A percentile compares a stretch with the other conserved stretches of the same genome.
Evolutionary conservation across 208 protist genomes (phyloP).

Genomic region (Leishmania gerbilli): DNA sequence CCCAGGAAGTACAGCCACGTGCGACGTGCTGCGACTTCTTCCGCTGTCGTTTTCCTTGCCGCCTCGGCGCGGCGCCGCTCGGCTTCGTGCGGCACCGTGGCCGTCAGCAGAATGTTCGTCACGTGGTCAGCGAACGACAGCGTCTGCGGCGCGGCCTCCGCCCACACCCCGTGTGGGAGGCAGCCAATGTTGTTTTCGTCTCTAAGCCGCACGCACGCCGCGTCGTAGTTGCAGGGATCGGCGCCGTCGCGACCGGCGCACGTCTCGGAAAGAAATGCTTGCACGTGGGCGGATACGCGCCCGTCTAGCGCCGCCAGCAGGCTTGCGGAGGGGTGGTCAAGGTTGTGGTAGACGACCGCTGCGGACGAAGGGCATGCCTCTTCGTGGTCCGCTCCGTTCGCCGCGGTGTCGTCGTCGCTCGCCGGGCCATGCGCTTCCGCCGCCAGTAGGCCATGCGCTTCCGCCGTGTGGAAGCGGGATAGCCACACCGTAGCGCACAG

Average conservation of each 20-base stretch:
- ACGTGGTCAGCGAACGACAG: slow-evolving; percentile 38
- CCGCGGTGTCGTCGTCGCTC: background rate
- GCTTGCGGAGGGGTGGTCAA: slow-evolving; percentile 17
- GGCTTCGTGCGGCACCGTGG: slow-evolving; percentile 24
- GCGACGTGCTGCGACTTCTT: slow-evolving; percentile 15
- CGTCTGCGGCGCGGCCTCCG: background rate
- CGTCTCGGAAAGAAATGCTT: slow-evolving; percentile 12
- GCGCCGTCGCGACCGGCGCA: slow-evolving; percentile 8
- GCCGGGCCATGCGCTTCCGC: slow-evolving; percentile 11
- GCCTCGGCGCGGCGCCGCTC: slow-evolving; percentile 7
- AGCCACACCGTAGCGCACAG: slow-evolving; percentile 37
- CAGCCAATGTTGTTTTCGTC: slow-evolving; percentile 39
- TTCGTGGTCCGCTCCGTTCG: background rate
- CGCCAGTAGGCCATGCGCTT: slow-evolving; percentile 15
- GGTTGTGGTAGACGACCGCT: slow-evolving; percentile 9
- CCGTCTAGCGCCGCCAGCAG: slow-evolving; percentile 30
- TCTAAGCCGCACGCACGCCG: slow-evolving; percentile 23
- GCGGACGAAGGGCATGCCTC: background rate
- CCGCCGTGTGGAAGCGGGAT: slow-evolving; percentile 29
- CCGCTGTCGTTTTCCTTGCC: background rate
- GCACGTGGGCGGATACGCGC: slow-evolving; percentile 28
- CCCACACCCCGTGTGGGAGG: slow-evolving; percentile 29
- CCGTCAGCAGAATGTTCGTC: slow-evolving; percentile 29
- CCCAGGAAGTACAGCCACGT: slow-evolving; percentile 45
- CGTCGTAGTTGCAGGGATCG: slow-evolving; percentile 3